These are phyloP conservation scores for Heterobasidion parviporum DNA, from an alignment of 1,284 basidiomycete species.

Conservation along the genomic window DNA sequence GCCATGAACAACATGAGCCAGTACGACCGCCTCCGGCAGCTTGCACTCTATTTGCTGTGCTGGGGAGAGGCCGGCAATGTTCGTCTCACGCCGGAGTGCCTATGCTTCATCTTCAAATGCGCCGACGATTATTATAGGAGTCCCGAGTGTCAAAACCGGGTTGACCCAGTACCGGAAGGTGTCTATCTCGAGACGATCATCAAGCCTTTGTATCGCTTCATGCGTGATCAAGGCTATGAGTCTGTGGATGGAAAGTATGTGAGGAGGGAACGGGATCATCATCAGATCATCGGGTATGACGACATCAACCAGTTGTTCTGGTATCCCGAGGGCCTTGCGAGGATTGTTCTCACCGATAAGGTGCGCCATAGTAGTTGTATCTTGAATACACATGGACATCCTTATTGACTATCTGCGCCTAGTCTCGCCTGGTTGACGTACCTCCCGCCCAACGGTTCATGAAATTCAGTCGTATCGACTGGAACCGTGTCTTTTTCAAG, in stretches of 20 bases:
- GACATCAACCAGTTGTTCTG: slow-evolving; percentile 99
- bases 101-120: slow-evolving; percentile 99
- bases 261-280: slow-evolving; percentile 89
- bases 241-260: slow-evolving; percentile 95
- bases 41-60: slow-evolving; percentile 92
- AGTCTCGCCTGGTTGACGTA: slow-evolving; percentile 85
- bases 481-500: slow-evolving; percentile 93
- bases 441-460: slow-evolving; percentile 87
- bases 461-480: slow-evolving; percentile 86
- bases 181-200: slow-evolving; percentile 89
- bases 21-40: slow-evolving; percentile 94
- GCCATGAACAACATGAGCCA: slow-evolving; percentile 99
- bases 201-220: slow-evolving; percentile 93
- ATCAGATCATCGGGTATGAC: slow-evolving; percentile 96
- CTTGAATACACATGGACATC: not conserved
- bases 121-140: slow-evolving; percentile 99
- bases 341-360: slow-evolving; percentile 85
- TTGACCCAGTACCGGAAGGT: slow-evolving; percentile 93
- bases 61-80: slow-evolving; percentile 99
- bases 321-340: slow-evolving; percentile 97
- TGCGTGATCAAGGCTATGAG: slow-evolving; percentile 97
- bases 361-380: slow-evolving; percentile 31
- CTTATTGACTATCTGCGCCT: slow-evolving; percentile 6
- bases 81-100: slow-evolving; percentile 92
- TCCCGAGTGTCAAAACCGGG: slow-evolving; percentile 92